Evolutionary conservation across 345 rosid genomes (phyloP), one percentile per base, ranked within the genome.

Genomic region (Populus simonii): DNA sequence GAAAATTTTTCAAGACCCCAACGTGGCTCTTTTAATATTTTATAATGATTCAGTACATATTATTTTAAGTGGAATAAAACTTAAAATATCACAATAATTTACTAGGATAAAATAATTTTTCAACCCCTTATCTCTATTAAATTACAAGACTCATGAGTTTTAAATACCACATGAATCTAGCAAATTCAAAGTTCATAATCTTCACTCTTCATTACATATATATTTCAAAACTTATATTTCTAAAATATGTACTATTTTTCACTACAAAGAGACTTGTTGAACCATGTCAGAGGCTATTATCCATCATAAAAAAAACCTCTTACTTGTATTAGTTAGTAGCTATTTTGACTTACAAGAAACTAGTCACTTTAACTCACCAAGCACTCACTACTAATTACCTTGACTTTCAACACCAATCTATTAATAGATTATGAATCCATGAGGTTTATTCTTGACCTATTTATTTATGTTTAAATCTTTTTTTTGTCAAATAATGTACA

Each of bases 381-480:
- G 0, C 5, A 33, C 0, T 33, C 4, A 0, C 3, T 33, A 33
- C 5, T 0, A 33, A 0, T 0, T 0, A 33, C 0, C 0, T 33
- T 4, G 0, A 4, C 3, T 33, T 31, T 33, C 0, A 4, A 33
- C 36, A 33, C 4, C 0, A 4, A 33, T 5, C 1, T 4, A 4
- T 33, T 3, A 3, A 4, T 0, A 0, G 5, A 3, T 4, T 3
- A 33, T 33, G 0, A 0, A 33, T 6, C 4, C 0, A 4, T 33
- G 3, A 33, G 5, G 1, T 33, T 4, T 33, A 33, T 33, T 33
- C 35, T 5, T 33, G 0, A 33, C 4, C 5, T 3, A 4, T 33
- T 33, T 33, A 33, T 33, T 33, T 33, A 33, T 4, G 4, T 33
- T 5, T 4, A 4, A 33, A 33, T 33, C 31, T 33, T 4, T 33